These are phyloP conservation scores for Kodamaea leandrae DNA, from an alignment of 805 yeast genomes.

Conservation along the genomic window DNA sequence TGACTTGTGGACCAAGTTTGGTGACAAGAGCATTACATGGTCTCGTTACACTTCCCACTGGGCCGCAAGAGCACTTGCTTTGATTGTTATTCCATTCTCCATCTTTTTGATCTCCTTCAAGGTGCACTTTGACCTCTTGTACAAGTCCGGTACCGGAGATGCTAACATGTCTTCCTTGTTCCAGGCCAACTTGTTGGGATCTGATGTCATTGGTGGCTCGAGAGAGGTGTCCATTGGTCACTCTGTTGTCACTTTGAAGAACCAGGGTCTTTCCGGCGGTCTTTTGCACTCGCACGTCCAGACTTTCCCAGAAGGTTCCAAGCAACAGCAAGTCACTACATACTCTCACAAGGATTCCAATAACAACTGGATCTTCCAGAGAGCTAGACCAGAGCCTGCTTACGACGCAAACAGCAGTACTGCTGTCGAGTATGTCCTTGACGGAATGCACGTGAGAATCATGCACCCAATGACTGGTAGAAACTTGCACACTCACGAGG, in stretches of 20 bases:
- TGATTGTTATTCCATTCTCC: slow-evolving; percentile 60
- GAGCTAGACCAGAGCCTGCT: slow-evolving; percentile 37
- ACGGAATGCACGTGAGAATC: slow-evolving; percentile 62
- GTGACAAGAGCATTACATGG: slow-evolving; percentile 57
- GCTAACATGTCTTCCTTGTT: slow-evolving; percentile 76
- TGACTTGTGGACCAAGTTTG: slow-evolving; percentile 83
- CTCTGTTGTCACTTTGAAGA: slow-evolving; percentile 39
- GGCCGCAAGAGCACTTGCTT: slow-evolving; percentile 61
- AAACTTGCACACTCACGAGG: slow-evolving; percentile 70
- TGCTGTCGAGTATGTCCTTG: slow-evolving; percentile 41
- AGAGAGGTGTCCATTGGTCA: slow-evolving; percentile 62
- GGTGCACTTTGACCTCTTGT: slow-evolving; percentile 69
- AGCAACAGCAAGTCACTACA: slow-evolving; percentile 48
- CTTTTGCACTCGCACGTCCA: slow-evolving; percentile 47
- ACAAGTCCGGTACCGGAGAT: slow-evolving; percentile 79
- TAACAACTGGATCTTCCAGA: slow-evolving; percentile 48
- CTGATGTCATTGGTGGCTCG: slow-evolving; percentile 65
- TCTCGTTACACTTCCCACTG: slow-evolving; percentile 57
- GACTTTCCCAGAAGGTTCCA: slow-evolving; percentile 46
- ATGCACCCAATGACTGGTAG: slow-evolving; percentile 60
- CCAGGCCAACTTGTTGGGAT: slow-evolving; percentile 72
- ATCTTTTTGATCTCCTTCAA: slow-evolving; percentile 69
- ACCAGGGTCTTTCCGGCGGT: slow-evolving; percentile 45
- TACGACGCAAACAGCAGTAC: slow-evolving; percentile 32
- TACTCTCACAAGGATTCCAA: slow-evolving; percentile 46